Percentiles rank a stretch among this genome's conserved stretches.
phyloP scores from a whole-genome alignment of 139 green algal genomes.

The Closterium sp. region DNA sequence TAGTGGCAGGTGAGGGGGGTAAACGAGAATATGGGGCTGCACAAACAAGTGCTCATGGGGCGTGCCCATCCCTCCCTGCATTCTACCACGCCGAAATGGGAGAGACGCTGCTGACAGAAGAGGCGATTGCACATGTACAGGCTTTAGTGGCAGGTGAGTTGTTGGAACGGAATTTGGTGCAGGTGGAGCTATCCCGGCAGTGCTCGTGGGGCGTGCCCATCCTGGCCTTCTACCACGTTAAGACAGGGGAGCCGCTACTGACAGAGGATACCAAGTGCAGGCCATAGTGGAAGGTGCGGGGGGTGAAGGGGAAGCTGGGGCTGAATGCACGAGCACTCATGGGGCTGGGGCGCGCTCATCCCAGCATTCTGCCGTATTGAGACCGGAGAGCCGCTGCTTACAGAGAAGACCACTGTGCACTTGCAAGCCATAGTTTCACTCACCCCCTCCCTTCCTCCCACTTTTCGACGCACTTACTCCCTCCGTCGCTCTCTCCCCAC shows the following conservation, averaged over 20 bases:
- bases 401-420: conserved; percentile 80
- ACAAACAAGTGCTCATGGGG: too few relatives aligned
- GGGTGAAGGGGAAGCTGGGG: too few relatives aligned
- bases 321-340: too few relatives aligned
- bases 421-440: conserved; percentile 57
- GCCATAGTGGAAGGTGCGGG: conserved; percentile 1
- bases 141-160: too few relatives aligned
- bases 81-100: too few relatives aligned
- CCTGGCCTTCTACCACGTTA: conserved; percentile 91
- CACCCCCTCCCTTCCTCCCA: background rate
- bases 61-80: too few relatives aligned
- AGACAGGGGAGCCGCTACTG: conserved; percentile 88
- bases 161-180: too few relatives aligned
- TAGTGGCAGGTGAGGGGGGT: too few relatives aligned
- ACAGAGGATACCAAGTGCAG: conserved; percentile 81
- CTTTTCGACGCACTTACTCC: background rate
- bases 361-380: conserved; percentile 94
- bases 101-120: conserved; percentile 66
- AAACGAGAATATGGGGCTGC: too few relatives aligned
- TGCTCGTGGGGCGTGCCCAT: conserved; percentile 96
- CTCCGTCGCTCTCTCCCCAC: background rate
- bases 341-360: conserved; percentile 98
- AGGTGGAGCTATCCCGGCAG: conserved; percentile 93
- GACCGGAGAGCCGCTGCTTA: conserved; percentile 88
- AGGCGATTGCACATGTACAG: conserved; percentile 95